Percentiles rank a stretch among this genome's conserved stretches.
Evolutionary conservation across 306 rosid species (phyloP).

Genomic region (Glycyrrhiza uralensis): DNA sequence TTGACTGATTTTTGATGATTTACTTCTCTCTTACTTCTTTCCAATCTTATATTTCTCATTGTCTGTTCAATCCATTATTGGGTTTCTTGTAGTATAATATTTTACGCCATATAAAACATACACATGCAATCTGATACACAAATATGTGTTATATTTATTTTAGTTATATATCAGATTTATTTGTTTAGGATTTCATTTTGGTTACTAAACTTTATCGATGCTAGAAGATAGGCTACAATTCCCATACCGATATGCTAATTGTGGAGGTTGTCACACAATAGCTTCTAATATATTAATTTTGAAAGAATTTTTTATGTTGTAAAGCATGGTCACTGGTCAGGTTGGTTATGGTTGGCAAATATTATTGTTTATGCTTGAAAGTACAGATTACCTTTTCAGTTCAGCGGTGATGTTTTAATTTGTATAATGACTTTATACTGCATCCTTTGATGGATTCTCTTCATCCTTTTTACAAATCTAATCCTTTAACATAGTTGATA

Average conservation of each 20-base stretch:
- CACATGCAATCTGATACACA: background rate
- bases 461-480: slow-evolving; percentile 23
- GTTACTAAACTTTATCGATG: background rate
- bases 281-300: background rate
- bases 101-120: background rate
- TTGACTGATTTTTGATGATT: background rate
- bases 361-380: slow-evolving; percentile 44
- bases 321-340: slow-evolving; percentile 28
- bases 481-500: slow-evolving; percentile 18
- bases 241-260: slow-evolving; percentile 1
- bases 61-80: background rate
- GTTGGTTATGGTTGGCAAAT: slow-evolving; percentile 52
- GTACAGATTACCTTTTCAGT: slow-evolving; percentile 71
- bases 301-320: slow-evolving; percentile 13
- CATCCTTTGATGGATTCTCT: slow-evolving; percentile 28
- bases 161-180: background rate
- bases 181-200: background rate
- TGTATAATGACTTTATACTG: slow-evolving; percentile 10
- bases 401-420: slow-evolving; percentile 37
- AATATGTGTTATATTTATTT: background rate
- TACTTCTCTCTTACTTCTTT: slow-evolving; percentile 1
- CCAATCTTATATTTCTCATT: background rate
- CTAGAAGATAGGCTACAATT: slow-evolving; percentile 12
- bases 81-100: background rate
- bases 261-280: background rate